Conservation (phyloP, 140 eudicot species). For the Anethum foeniculum region DNA sequence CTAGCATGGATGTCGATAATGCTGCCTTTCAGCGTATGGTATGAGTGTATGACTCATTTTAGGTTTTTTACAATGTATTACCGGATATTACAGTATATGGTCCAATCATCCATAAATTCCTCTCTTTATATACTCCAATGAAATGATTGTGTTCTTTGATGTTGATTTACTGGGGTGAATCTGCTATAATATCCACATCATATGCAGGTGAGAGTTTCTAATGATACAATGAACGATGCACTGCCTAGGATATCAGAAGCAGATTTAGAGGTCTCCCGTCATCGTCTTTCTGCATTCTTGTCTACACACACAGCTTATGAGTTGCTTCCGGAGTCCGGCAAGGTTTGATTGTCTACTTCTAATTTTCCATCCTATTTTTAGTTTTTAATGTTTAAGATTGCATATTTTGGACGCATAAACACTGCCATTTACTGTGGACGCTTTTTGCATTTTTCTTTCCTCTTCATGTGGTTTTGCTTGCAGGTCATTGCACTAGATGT, state of each 20-base stretch:
- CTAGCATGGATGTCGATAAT: slow-evolving; percentile 89
- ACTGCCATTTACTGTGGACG: background rate
- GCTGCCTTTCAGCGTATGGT: slow-evolving; percentile 71
- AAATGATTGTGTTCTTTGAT: background rate
- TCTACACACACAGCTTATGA: slow-evolving; percentile 84
- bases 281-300: slow-evolving; percentile 60
- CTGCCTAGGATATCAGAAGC: slow-evolving; percentile 57
- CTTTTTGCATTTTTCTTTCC: background rate
- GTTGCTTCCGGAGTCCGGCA: slow-evolving; percentile 97
- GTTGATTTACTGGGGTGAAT: background rate
- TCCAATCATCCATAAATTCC: background rate
- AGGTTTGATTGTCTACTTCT: slow-evolving; percentile 42
- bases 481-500: slow-evolving; percentile 98
- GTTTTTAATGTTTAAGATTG: background rate
- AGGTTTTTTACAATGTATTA: background rate
- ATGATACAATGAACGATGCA: slow-evolving; percentile 40
- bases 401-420: background rate
- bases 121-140: background rate
- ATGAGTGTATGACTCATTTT: slow-evolving; percentile 38
- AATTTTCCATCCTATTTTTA: background rate
- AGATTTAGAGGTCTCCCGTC: slow-evolving; percentile 78
- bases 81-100: background rate
- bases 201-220: slow-evolving; percentile 58
- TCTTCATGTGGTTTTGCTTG: slow-evolving; percentile 10
- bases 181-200: background rate